These are phyloP conservation scores for Ambrosia hybrid DNA, from an alignment of 140 eudicot species.

Conservation along the genomic window DNA sequence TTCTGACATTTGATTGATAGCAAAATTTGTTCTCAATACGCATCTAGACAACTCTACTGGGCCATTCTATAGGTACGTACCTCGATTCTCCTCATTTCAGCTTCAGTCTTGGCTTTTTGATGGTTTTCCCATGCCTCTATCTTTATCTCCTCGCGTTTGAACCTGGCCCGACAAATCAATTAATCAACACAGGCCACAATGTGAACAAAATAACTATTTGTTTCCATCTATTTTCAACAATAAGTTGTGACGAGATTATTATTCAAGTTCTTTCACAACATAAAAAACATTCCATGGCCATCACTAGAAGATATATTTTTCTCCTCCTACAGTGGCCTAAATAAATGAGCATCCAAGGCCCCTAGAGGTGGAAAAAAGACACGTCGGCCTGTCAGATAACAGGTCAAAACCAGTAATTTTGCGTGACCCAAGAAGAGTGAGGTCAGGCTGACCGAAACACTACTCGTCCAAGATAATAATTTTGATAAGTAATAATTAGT, in stretches of 20 bases:
- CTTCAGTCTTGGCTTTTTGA: conserved; percentile 66
- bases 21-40: neutral
- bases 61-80: conserved; percentile 24
- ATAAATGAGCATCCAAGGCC: neutral
- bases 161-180: conserved; percentile 41
- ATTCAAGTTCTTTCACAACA: too few relatives aligned
- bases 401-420: neutral
- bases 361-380: neutral
- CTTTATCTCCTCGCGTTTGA: conserved; percentile 67
- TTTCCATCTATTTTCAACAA: too few relatives aligned
- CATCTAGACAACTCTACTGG: neutral
- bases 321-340: neutral
- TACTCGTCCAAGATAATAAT: neutral
- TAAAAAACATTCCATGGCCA: too few relatives aligned
- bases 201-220: neutral
- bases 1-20: neutral
- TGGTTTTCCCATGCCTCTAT: conserved; percentile 86
- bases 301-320: neutral
- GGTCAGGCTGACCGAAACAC: neutral
- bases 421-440: neutral
- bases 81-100: conserved; percentile 78
- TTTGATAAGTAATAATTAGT: neutral
- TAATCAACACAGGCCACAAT: neutral
- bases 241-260: too few relatives aligned
- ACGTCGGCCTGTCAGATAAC: neutral